A percentile compares a stretch with the other conserved stretches of the same genome.
Conservation (phyloP, 208 protist genomes). For the Acanthamoeba royreba region DNA sequence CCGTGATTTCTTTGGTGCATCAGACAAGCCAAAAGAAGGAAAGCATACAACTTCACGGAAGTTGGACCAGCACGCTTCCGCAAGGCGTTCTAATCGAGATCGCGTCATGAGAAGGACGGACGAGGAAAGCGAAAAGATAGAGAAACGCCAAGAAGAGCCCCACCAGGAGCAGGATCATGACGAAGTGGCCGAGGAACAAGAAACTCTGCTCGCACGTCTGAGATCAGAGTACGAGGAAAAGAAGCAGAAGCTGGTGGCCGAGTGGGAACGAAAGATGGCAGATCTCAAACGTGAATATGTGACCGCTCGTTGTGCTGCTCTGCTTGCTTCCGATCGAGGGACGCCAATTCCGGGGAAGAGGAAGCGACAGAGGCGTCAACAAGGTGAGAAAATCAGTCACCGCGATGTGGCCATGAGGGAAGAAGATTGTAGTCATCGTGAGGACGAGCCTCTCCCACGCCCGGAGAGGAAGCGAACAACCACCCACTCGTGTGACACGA, state of each 20-base stretch:
- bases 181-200: background rate
- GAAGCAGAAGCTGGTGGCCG: background rate
- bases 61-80: too few relatives aligned
- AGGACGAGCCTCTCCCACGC: too few relatives aligned
- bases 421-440: too few relatives aligned
- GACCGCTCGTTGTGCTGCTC: background rate
- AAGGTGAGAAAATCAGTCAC: background rate
- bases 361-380: background rate
- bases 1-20: background rate
- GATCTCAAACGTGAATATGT: background rate
- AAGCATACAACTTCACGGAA: background rate
- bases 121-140: background rate
- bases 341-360: background rate
- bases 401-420: too few relatives aligned
- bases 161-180: background rate
- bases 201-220: background rate
- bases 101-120: background rate
- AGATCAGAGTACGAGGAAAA: background rate
- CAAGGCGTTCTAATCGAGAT: too few relatives aligned
- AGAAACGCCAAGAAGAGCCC: background rate
- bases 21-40: too few relatives aligned
- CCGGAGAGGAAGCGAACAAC: too few relatives aligned
- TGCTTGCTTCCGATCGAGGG: background rate
- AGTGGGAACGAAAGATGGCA: background rate
- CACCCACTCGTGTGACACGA: too few relatives aligned